Percentiles rank a stretch among this genome's conserved stretches.
Conservation (phyloP, 2,329 filamentous ascomycete species). For the Arthroderma sp. region DNA sequence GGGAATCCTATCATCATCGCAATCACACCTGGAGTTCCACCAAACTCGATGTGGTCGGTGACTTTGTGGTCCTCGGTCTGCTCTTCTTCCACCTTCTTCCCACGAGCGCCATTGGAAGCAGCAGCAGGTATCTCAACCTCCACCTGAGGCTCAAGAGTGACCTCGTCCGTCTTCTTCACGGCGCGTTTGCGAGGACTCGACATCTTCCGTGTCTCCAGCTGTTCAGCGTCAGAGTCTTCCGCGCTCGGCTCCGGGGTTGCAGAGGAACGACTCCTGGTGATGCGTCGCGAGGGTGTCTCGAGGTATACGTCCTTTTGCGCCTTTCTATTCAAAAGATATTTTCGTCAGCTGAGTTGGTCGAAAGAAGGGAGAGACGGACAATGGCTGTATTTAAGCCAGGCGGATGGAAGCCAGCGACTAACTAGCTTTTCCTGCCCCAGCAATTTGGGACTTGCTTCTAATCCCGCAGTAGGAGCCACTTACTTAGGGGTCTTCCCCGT, state of each 20-base stretch:
- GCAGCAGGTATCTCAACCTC: slow-evolving; percentile 19
- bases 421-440: not conserved
- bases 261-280: slow-evolving; percentile 33
- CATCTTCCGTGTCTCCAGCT: slow-evolving; percentile 11
- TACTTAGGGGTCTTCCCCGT: slow-evolving; percentile 42
- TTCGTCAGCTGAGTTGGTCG: not conserved
- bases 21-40: slow-evolving; percentile 66
- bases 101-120: slow-evolving; percentile 7
- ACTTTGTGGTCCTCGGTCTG: slow-evolving; percentile 22
- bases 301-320: slow-evolving; percentile 41
- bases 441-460: not conserved
- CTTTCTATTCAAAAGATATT: slow-evolving; percentile 33
- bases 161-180: slow-evolving; percentile 10
- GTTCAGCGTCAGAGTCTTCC: not conserved
- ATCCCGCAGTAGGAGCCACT: slow-evolving; percentile 17
- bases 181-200: slow-evolving; percentile 12
- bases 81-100: not conserved
- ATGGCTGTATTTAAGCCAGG: not conserved
- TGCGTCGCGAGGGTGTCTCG: slow-evolving; percentile 38
- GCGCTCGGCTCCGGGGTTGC: slow-evolving; percentile 23
- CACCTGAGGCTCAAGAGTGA: slow-evolving; percentile 4
- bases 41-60: slow-evolving; percentile 62
- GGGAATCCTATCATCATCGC: slow-evolving; percentile 89
- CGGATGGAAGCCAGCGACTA: not conserved
- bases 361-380: not conserved